Conservation (phyloP, 805 yeast species). For the Wickerhamiella alocasiicola region DNA sequence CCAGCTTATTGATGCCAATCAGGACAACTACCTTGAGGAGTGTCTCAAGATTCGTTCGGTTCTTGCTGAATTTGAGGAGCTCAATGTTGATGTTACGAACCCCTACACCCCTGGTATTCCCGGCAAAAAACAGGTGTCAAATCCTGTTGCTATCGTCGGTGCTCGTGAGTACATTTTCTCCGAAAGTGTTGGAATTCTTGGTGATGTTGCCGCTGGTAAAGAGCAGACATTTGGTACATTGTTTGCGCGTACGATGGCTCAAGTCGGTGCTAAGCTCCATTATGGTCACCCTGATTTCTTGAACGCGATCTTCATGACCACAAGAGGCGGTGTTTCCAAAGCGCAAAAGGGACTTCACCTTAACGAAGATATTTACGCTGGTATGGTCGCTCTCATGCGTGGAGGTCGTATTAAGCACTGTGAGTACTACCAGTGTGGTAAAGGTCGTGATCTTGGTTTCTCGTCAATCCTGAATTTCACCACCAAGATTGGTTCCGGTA, state of each 20-base stretch:
- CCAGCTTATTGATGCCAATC: constrained; percentile 92
- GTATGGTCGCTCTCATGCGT: constrained; percentile 76
- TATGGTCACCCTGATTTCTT: constrained; percentile 96
- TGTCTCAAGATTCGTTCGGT: constrained; percentile 83
- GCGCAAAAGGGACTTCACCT: constrained; percentile 88
- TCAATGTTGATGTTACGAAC: constrained; percentile 37
- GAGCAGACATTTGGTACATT: constrained; percentile 95
- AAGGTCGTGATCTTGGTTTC: constrained; percentile 91
- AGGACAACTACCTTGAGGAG: constrained; percentile 89
- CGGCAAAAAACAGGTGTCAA: constrained; percentile 18
- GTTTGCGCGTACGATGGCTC: constrained; percentile 85
- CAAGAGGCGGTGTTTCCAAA: constrained; percentile 90
- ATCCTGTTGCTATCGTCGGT: constrained; percentile 83
- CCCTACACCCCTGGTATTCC: constrained; percentile 49
- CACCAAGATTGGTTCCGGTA: constrained; percentile 93
- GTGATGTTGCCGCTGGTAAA: constrained; percentile 95
- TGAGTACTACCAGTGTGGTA: constrained; percentile 93
- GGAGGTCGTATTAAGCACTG: constrained; percentile 94
- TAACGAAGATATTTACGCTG: constrained; percentile 93
- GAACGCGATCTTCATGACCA: constrained; percentile 82
- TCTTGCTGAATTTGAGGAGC: constrained; percentile 82
- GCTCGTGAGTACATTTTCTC: constrained; percentile 93
- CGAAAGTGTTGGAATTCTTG: constrained; percentile 82
- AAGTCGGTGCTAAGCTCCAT: constrained; percentile 87
- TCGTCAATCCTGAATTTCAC: constrained; percentile 87